Base-by-base conservation (phyloP, 345 rosid species). In the Boechera retrofracta region DNA sequence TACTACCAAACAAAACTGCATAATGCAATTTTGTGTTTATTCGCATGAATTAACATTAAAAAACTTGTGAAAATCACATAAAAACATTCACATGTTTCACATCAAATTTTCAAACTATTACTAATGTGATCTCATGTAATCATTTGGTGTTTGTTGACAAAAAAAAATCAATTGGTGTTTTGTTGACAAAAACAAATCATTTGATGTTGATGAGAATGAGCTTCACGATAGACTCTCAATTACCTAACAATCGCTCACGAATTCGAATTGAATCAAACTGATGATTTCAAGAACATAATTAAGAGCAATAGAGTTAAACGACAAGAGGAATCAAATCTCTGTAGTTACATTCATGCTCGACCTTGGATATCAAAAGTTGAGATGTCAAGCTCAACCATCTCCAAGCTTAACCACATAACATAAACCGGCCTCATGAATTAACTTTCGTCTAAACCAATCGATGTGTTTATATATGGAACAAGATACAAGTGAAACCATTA, bases 1-100 rank as follows among this genome's bases (percentile, higher is more conserved):
- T 65, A 56, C 72, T 64, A 55, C 32, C 32, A 66, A 56, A 74
- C 49, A 74, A 29, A 74, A 54, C 56, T 31, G 8, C 29, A 58
- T 47, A 66, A 56, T 74, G 78, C 51, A 66, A 66, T 38, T 61
- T 33, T 35, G 64, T 55, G 55, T 57, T 36, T 33, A 45, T 35
- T 67, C 48, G 31, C 47, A 51, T 35, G 56, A 52, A 18, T 65
- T 56, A 74, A 29, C 55, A 55, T 32, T 11, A 64, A 31, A 29
- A 55, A 55, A 55, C 12, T 44, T 28, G 18, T 21, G 58, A 45
- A 45, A 10, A 33, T 56, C 56, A 26, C 58, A 73, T 53, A 16
- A 64, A 29, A 63, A 64, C 36, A 54, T 54, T 41, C 56, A 31
- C 64, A 73, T 73, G 64, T 47, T 39, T 44, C 65, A 65, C 45